Evolutionary conservation across 2,329 filamentous ascomycete species (phyloP), one percentile per base, ranked within the genome.

Genomic region (Apiospora rasikravindrae): DNA sequence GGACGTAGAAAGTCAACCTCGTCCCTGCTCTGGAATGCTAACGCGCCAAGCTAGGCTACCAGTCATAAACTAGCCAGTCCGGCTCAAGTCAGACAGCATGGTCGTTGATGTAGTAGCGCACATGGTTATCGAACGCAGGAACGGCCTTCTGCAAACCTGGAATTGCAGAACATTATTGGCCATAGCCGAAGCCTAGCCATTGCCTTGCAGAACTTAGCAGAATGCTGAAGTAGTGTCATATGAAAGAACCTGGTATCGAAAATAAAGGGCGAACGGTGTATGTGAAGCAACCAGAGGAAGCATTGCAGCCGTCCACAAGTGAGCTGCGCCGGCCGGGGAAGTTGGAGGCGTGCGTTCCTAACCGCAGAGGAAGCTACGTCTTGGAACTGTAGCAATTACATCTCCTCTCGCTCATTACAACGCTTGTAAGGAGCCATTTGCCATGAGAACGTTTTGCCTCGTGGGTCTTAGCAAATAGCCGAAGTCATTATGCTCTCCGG

Each of bases 41-140:
- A 53, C 24, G 51, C n/a, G 51, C 51, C 26, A 57, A 57, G 51
- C 51, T 57, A 57, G 51, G 51, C 51, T 57, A 57, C 4, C 26
- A 57, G 51, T 57, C 26, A 26, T 57, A 57, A 26, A 57, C 13
- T 57, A 57, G 51, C 24, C 11, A 45, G n/a, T 29, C 26, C 26
- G n/a, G 51, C 13, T 57, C 26, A 57, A 57, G 51, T 4, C 14
- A 57, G 26, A 57, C 11, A 57, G 24, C 51, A 57, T 57, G 10
- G 51, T 33, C 13, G 51, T 57, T 29, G 13, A 14, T 6, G 24
- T 57, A 29, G 26, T 57, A 33, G 51, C n/a, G 24, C 26, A 57
- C 11, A 33, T 51, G 22, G 47, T 24, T 24, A 5, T 51, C n/a
- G n/a, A 51, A 51, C 47, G 47, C 6, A 51, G 47, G 16, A 51